Percentiles rank a stretch among this genome's conserved stretches.
Conservation (phyloP, 1,139 yeast species). For the Nadsonia starkeyi-henricii region DNA sequence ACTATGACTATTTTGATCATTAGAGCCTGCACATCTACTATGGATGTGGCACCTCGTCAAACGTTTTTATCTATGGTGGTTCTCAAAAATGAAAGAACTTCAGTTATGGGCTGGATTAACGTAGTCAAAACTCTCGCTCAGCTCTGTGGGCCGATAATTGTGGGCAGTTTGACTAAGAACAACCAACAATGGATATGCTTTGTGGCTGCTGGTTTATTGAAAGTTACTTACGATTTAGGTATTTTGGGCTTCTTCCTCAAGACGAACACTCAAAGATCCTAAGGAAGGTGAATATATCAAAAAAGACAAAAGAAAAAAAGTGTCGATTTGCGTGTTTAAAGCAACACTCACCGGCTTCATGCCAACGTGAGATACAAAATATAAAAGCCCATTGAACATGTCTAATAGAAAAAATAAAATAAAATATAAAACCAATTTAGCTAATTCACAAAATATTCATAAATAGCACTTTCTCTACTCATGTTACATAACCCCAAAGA, state of each 20-base stretch:
- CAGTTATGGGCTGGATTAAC: conserved; percentile 67
- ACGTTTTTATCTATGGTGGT: conserved; percentile 53
- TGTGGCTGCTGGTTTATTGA: conserved; percentile 42
- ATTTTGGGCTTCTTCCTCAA: conserved; percentile 15
- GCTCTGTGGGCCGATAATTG: conserved; percentile 57
- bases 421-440: too few species aligned
- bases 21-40: conserved; percentile 43
- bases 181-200: conserved; percentile 40
- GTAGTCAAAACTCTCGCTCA: conserved; percentile 68
- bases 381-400: too few species aligned
- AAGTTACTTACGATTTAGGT: conserved; percentile 18
- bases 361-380: too few species aligned
- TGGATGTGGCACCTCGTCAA: conserved; percentile 81
- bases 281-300: too few species aligned
- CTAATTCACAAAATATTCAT: too few species aligned
- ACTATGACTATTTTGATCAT: conserved; percentile 27
- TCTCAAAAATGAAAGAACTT: conserved; percentile 44
- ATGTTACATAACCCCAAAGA: not conserved
- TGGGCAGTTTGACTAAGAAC: conserved; percentile 49
- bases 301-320: too few species aligned
- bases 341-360: too few species aligned
- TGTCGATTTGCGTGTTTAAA: too few species aligned
- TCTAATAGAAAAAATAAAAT: too few species aligned
- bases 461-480: too few species aligned
- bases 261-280: conserved; percentile 13